Percentiles rank a stretch among this genome's conserved stretches.
Evolutionary conservation across 2,329 filamentous ascomycete genomes (phyloP).

Genomic region (Thielaviopsis ethacetica): DNA sequence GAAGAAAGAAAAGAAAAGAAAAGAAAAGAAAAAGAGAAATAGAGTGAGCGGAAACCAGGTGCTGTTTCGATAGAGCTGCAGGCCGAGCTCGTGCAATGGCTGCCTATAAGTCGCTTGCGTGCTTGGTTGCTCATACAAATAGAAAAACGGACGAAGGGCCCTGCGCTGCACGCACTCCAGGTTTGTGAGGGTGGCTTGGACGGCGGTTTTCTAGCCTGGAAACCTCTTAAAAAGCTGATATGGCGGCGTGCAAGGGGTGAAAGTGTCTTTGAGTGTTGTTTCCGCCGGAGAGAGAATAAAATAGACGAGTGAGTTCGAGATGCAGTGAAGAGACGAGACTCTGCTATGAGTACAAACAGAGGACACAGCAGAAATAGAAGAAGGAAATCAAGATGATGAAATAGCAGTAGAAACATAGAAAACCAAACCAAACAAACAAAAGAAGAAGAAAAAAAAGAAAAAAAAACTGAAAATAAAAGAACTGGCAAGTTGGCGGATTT

Average conservation of each 20-base stretch:
- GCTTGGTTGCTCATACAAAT: no score
- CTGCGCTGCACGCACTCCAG: neutral
- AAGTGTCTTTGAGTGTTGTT: neutral
- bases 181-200: neutral
- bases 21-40: neutral
- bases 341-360: no score
- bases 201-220: neutral
- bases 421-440: neutral
- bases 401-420: neutral
- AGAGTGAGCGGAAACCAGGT: neutral
- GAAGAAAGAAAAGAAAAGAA: neutral
- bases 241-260: neutral
- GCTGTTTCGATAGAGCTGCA: neutral
- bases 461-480: neutral
- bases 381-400: neutral
- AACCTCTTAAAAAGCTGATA: no score
- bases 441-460: neutral
- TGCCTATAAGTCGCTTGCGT: neutral
- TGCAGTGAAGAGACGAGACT: neutral
- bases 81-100: no score
- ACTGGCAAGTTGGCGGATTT: neutral
- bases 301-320: no score
- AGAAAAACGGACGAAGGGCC: neutral
- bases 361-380: neutral
- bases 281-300: neutral